Evolutionary conservation across 495 filamentous ascomycete species (phyloP).

Genomic region (Elasticomyces elasticus): DNA sequence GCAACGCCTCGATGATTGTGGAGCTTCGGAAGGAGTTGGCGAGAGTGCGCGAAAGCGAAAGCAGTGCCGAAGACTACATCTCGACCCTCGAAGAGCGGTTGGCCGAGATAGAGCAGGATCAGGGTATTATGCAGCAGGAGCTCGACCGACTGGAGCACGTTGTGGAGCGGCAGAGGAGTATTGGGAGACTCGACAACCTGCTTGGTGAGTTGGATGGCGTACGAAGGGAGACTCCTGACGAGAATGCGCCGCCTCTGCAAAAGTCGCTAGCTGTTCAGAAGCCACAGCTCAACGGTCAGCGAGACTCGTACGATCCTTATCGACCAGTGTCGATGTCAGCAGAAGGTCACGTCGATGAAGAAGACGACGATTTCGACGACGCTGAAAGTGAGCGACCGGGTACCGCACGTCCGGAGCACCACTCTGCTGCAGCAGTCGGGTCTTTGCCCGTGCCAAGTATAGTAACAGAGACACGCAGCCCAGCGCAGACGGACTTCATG

Average conservation of each 20-base stretch:
- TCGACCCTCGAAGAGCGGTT: constrained; percentile 92
- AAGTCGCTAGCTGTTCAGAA: constrained; percentile 6
- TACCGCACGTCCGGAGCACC: not conserved
- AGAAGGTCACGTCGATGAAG: constrained; percentile 5
- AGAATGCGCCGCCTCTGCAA: not conserved
- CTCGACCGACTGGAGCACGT: constrained; percentile 90
- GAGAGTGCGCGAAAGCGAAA: constrained; percentile 83
- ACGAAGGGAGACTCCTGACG: constrained; percentile 47
- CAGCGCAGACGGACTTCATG: constrained; percentile 74
- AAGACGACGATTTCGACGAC: constrained; percentile 15
- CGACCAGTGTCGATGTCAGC: constrained; percentile 5
- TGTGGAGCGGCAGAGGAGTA: constrained; percentile 85
- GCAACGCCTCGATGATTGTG: constrained; percentile 69
- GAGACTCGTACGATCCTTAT: constrained; percentile 24
- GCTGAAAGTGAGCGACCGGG: constrained; percentile 6
- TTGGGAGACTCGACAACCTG: constrained; percentile 87
- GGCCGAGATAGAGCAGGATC: constrained; percentile 91
- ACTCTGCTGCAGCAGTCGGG: not conserved
- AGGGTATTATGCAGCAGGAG: constrained; percentile 92
- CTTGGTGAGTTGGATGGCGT: constrained; percentile 82
- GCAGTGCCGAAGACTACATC: constrained; percentile 87
- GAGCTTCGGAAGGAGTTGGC: constrained; percentile 87
- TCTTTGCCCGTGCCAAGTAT: not conserved
- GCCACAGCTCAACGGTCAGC: constrained; percentile 27
- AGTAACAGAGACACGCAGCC: constrained; percentile 40